A percentile compares a stretch with the other conserved stretches of the same genome.
Evolutionary conservation across 345 rosid genomes (phyloP).

Genomic region (Odontarrhena argentea): DNA sequence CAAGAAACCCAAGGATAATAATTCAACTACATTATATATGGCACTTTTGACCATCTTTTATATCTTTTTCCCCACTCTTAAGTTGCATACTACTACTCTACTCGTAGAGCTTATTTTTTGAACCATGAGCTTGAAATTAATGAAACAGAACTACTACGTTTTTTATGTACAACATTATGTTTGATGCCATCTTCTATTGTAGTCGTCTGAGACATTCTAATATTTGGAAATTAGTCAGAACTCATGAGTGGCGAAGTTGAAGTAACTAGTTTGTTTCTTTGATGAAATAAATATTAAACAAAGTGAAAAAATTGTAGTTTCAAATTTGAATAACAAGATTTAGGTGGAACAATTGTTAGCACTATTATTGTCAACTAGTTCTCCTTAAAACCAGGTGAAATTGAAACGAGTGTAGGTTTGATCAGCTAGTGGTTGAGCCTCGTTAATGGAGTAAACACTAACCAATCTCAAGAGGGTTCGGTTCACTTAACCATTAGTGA

Average conservation of each 20-base stretch:
- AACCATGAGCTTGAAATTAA: no score
- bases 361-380: not conserved
- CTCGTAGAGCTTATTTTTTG: no score
- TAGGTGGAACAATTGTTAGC: not conserved
- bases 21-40: not conserved
- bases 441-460: not conserved
- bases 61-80: not conserved
- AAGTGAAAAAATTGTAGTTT: not conserved
- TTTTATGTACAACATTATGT: no score
- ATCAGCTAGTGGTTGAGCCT: conserved; percentile 23
- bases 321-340: not conserved
- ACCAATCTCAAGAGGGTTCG: not conserved
- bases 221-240: no score
- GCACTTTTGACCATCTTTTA: not conserved
- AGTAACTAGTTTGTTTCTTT: not conserved
- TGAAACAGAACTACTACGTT: no score
- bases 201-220: no score
- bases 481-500: not conserved
- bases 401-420: not conserved
- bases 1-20: not conserved
- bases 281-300: not conserved
- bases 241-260: not conserved
- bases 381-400: conserved; percentile 6
- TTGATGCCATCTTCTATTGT: no score
- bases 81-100: no score